Evolutionary conservation across 306 rosid species (phyloP).

Genomic region (Biancaea sappan): DNA sequence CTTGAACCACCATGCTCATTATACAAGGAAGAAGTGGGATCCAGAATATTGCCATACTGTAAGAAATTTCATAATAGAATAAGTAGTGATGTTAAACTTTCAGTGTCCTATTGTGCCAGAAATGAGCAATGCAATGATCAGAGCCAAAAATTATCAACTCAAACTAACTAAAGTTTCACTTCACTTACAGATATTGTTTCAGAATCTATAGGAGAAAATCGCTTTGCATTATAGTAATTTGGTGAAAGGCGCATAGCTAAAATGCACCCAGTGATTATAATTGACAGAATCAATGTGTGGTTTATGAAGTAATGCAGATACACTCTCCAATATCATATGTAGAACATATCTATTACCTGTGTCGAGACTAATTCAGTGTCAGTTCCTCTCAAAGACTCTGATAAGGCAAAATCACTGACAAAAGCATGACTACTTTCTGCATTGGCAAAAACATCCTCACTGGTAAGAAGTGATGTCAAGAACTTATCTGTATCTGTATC

Average conservation of each 20-base stretch:
- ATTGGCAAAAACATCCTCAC: too few species aligned
- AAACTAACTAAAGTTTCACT: not conserved
- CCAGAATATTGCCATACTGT: not conserved
- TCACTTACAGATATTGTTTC: too few species aligned
- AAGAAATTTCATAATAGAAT: not conserved
- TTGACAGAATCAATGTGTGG: not conserved
- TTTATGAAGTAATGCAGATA: not conserved
- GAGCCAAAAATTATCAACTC: not conserved
- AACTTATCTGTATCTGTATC: too few species aligned
- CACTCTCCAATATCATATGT: slow-evolving; percentile 5
- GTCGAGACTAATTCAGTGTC: slow-evolving; percentile 4
- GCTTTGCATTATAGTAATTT: not conserved
- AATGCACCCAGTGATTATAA: not conserved
- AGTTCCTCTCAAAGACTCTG: not conserved
- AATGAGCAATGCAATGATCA: not conserved
- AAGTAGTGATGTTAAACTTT: not conserved
- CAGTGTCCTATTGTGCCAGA: not conserved
- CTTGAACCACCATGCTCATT: slow-evolving; percentile 17
- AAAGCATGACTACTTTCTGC: not conserved
- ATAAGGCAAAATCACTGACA: not conserved
- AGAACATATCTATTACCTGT: slow-evolving; percentile 31
- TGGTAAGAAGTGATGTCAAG: too few species aligned
- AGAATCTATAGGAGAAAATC: slow-evolving; percentile 2
- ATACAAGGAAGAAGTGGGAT: not conserved
- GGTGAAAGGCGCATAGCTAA: not conserved